These are phyloP conservation scores for Talaromyces pinophilus DNA, from an alignment of 2,329 filamentous ascomycete genomes.

Conservation along the genomic window DNA sequence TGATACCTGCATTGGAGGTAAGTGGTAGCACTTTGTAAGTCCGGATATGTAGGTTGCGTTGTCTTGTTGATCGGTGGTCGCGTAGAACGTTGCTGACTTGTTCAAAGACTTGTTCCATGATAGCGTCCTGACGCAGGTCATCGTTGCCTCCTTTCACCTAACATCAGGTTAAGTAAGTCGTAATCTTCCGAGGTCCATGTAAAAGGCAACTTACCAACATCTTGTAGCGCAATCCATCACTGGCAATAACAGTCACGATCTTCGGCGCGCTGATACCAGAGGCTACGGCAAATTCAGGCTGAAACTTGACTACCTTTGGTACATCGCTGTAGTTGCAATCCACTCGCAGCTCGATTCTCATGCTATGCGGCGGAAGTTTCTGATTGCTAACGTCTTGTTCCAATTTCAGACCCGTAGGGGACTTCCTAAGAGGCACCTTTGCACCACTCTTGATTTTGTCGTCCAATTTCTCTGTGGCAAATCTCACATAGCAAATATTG, in stretches of 20 bases:
- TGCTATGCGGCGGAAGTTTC: constrained; percentile 81
- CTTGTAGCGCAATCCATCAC: constrained; percentile 77
- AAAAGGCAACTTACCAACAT: constrained; percentile 65
- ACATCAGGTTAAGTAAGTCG: constrained; percentile 22
- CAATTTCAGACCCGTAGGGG: constrained; percentile 63
- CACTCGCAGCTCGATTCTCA: constrained; percentile 74
- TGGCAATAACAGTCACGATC: constrained; percentile 78
- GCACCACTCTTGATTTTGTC: constrained; percentile 67
- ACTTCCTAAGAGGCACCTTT: constrained; percentile 65
- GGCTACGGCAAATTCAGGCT: constrained; percentile 77
- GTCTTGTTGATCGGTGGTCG: constrained; percentile 80
- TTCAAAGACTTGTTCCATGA: constrained; percentile 99
- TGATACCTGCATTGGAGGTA: constrained; percentile 80
- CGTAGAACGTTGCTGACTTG: constrained; percentile 89
- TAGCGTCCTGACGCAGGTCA: constrained; percentile 93
- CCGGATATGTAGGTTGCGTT: constrained; percentile 83
- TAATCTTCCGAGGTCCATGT: not conserved
- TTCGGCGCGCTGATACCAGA: constrained; percentile 91
- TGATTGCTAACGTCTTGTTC: constrained; percentile 64
- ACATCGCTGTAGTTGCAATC: constrained; percentile 75
- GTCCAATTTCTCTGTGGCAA: constrained; percentile 52
- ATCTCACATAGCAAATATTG: constrained; percentile 63
- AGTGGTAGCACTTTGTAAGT: constrained; percentile 97
- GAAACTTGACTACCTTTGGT: constrained; percentile 72
- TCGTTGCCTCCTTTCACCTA: constrained; percentile 92